Evolutionary conservation across 2,329 filamentous ascomycete species (phyloP).

Genomic region (Fusarium liriodendri): DNA sequence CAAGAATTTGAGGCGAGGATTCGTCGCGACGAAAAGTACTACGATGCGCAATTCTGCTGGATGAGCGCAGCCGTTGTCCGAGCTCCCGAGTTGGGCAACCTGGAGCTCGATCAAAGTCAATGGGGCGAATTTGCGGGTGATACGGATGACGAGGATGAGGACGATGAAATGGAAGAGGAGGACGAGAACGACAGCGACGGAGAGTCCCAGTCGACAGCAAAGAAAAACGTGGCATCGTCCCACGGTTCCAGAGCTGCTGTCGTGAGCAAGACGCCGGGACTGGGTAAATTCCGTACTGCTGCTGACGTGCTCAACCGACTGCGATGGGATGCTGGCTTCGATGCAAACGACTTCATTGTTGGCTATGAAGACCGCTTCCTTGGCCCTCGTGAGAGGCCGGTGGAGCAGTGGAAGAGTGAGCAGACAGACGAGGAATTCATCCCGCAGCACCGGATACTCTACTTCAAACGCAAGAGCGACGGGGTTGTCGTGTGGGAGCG

Average conservation of each 20-base stretch:
- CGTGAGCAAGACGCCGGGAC: slow-evolving; percentile 44
- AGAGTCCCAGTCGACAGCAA: slow-evolving; percentile 4
- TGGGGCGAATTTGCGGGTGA: slow-evolving; percentile 55
- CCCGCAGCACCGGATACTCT: slow-evolving; percentile 72
- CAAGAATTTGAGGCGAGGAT: slow-evolving; percentile 62
- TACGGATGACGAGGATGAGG: slow-evolving; percentile 53
- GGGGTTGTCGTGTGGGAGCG: slow-evolving; percentile 67
- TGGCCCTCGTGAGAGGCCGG: slow-evolving; percentile 63
- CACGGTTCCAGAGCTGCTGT: slow-evolving; percentile 25
- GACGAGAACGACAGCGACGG: slow-evolving; percentile 39
- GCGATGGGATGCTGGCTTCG: slow-evolving; percentile 67
- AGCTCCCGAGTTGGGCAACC: slow-evolving; percentile 52
- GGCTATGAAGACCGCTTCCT: slow-evolving; percentile 72
- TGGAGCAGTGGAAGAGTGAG: slow-evolving; percentile 69
- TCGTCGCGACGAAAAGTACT: slow-evolving; percentile 58
- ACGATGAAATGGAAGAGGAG: slow-evolving; percentile 56
- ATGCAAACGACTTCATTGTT: slow-evolving; percentile 65
- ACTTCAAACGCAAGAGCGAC: slow-evolving; percentile 67
- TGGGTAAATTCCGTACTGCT: slow-evolving; percentile 65
- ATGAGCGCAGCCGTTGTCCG: slow-evolving; percentile 56
- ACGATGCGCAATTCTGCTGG: slow-evolving; percentile 61
- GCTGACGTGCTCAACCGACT: slow-evolving; percentile 69
- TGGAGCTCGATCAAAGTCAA: slow-evolving; percentile 59
- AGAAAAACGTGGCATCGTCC: slow-evolving; percentile 8
- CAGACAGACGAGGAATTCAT: slow-evolving; percentile 75